Conservation (phyloP, 257 asterid genomes). For the Perilla frutescens region DNA sequence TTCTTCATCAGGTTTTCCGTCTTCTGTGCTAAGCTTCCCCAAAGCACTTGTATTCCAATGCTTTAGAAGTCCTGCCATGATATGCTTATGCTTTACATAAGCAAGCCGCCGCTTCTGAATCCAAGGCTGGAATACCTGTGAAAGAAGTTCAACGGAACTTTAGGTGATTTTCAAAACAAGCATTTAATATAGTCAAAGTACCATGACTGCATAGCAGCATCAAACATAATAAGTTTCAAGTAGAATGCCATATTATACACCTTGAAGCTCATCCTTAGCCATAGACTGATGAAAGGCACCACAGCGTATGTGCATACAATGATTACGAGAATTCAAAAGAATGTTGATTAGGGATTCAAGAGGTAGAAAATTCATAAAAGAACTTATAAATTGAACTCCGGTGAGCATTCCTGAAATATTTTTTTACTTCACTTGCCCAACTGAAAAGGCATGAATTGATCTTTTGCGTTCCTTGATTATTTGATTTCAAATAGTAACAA, state of each 20-base stretch:
- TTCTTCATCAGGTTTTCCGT: slow-evolving; percentile 67
- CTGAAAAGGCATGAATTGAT: not conserved
- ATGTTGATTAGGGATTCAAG: not conserved
- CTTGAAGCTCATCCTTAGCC: not conserved
- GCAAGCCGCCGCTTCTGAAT: slow-evolving; percentile 76
- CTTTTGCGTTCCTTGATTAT: not conserved
- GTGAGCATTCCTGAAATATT: slow-evolving; percentile 6
- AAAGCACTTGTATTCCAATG: slow-evolving; percentile 60
- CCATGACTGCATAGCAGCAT: slow-evolving; percentile 3
- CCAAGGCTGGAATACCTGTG: slow-evolving; percentile 85
- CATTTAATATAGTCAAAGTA: not conserved
- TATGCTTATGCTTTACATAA: slow-evolving; percentile 77
- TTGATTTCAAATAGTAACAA: not conserved
- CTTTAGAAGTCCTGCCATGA: slow-evolving; percentile 77
- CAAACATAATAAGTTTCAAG: not conserved
- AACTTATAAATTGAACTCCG: slow-evolving; percentile 4
- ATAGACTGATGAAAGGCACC: not conserved
- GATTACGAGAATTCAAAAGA: not conserved
- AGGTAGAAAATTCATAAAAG: not conserved
- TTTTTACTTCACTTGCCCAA: not conserved
- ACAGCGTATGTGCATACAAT: not conserved
- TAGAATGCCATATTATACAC: not conserved
- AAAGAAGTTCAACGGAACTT: slow-evolving; percentile 22
- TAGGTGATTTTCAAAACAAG: slow-evolving; percentile 1
- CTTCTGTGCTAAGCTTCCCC: slow-evolving; percentile 70